These are phyloP conservation scores for Umbelopsis vinacea DNA, from an alignment of 192 early-diverging fungal species.

Conservation along the genomic window DNA sequence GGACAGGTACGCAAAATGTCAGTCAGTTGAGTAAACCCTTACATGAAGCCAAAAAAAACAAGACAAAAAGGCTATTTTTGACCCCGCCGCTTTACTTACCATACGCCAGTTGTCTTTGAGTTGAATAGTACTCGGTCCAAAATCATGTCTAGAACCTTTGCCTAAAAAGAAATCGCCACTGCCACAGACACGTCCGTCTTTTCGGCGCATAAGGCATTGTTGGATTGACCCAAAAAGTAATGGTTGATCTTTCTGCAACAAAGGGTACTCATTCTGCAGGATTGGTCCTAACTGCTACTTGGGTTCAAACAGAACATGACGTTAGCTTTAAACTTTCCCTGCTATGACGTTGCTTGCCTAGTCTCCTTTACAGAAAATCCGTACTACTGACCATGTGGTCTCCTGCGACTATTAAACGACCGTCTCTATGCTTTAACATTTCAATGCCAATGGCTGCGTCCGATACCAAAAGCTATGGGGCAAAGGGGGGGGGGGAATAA, in stretches of 20 bases:
- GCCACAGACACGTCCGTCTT: constrained; percentile 25
- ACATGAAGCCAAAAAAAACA: too few relatives aligned
- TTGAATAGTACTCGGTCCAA: constrained; percentile 54
- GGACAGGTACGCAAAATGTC: constrained; percentile 8
- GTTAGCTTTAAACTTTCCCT: not conserved
- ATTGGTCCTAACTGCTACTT: constrained; percentile 53
- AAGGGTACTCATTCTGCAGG: constrained; percentile 46
- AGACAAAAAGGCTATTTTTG: not conserved
- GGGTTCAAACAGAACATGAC: not conserved
- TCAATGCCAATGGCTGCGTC: constrained; percentile 49
- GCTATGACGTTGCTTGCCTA: not conserved
- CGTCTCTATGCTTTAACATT: constrained; percentile 37
- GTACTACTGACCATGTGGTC: constrained; percentile 45
- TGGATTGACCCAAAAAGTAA: constrained; percentile 55
- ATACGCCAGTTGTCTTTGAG: constrained; percentile 59
- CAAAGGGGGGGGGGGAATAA: too few relatives aligned
- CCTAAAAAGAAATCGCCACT: constrained; percentile 31
- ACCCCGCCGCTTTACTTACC: constrained; percentile 32
- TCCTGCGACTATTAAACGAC: constrained; percentile 56
- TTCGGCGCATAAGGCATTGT: constrained; percentile 52
- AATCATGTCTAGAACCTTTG: constrained; percentile 38
- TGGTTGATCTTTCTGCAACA: constrained; percentile 31
- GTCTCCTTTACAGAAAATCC: too few relatives aligned
- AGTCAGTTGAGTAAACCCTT: not conserved
- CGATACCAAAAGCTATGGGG: constrained; percentile 43